phyloP scores from a whole-genome alignment of 1,139 yeast genomes.

The Geotrichum macrosporum region DNA sequence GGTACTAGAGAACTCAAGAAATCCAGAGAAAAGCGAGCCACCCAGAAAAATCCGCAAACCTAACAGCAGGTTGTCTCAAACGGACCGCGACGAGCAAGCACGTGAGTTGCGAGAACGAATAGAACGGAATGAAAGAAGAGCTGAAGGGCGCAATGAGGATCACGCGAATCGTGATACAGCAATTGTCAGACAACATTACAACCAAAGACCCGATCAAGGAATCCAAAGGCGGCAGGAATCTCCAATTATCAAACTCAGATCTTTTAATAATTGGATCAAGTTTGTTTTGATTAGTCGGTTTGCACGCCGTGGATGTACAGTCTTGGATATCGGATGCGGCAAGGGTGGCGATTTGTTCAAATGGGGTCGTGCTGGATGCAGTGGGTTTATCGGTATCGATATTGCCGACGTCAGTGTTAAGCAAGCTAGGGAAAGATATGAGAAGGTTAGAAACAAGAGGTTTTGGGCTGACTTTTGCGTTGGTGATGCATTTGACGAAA shows the following conservation, averaged over 20 bases:
- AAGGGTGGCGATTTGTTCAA: conserved; percentile 96
- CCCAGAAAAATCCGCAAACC: conserved; percentile 30
- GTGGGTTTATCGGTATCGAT: conserved; percentile 84
- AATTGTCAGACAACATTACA: conserved; percentile 77
- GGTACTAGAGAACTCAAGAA: neutral
- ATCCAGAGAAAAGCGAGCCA: conserved; percentile 15
- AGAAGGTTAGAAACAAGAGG: conserved; percentile 45
- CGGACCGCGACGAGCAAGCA: conserved; percentile 28
- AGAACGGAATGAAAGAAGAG: conserved; percentile 24
- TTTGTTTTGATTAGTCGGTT: conserved; percentile 75
- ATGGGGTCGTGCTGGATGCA: conserved; percentile 70
- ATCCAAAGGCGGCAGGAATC: conserved; percentile 64
- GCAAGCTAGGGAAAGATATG: conserved; percentile 77
- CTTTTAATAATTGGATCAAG: conserved; percentile 88
- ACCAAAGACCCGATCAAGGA: conserved; percentile 72
- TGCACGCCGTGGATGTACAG: conserved; percentile 47
- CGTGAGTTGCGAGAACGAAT: conserved; percentile 27
- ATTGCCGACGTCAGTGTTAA: conserved; percentile 82
- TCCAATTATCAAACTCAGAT: conserved; percentile 78
- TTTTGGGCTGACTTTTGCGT: conserved; percentile 78
- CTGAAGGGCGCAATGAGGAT: conserved; percentile 29
- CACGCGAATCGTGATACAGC: conserved; percentile 35
- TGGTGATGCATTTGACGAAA: conserved; percentile 80
- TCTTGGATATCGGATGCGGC: conserved; percentile 90
- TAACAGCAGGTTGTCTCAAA: conserved; percentile 26